Evolutionary conservation across 2,329 filamentous ascomycete genomes (phyloP).

Genomic region (Xylaria arbuscula): DNA sequence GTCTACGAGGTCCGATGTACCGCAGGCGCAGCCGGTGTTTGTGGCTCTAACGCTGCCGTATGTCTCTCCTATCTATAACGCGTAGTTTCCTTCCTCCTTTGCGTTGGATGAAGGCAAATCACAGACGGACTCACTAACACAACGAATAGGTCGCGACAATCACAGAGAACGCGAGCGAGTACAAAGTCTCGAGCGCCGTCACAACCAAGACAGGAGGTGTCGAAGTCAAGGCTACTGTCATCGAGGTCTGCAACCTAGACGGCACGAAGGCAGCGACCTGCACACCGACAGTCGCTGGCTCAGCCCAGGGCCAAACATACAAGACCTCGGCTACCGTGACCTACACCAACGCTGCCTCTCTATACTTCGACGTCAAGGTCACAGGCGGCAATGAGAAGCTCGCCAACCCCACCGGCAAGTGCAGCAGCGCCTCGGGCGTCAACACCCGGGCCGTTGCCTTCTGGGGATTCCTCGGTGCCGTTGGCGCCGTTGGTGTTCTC

Average conservation of each 20-base stretch:
- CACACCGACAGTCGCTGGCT: conserved; percentile 11
- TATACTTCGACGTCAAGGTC: conserved; percentile 19
- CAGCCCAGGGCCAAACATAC: conserved; percentile 21
- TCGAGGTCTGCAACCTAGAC: conserved; percentile 26
- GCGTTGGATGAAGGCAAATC: not conserved
- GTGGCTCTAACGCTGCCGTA: conserved; percentile 21
- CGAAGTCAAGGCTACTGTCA: conserved; percentile 9
- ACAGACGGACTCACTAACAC: conserved; percentile 13
- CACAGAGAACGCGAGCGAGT: conserved; percentile 32
- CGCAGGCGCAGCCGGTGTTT: not conserved
- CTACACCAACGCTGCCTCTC: conserved; percentile 11
- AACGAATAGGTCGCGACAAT: conserved; percentile 12
- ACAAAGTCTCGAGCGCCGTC: conserved; percentile 19
- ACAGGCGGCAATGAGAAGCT: conserved; percentile 33
- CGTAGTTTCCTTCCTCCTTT: too few relatives aligned
- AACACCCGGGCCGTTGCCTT: conserved; percentile 31
- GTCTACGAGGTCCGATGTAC: conserved; percentile 32
- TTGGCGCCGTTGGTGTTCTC: conserved; percentile 31
- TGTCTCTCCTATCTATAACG: not conserved
- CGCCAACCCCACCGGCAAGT: conserved; percentile 30
- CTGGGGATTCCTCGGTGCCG: conserved; percentile 32
- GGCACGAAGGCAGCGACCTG: conserved; percentile 32
- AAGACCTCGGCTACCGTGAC: conserved; percentile 4
- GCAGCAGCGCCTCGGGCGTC: conserved; percentile 21
- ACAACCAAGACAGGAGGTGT: conserved; percentile 7